These are phyloP conservation scores for Candida dubliniensis DNA, from an alignment of 1,139 yeast genomes.

Conservation along the genomic window DNA sequence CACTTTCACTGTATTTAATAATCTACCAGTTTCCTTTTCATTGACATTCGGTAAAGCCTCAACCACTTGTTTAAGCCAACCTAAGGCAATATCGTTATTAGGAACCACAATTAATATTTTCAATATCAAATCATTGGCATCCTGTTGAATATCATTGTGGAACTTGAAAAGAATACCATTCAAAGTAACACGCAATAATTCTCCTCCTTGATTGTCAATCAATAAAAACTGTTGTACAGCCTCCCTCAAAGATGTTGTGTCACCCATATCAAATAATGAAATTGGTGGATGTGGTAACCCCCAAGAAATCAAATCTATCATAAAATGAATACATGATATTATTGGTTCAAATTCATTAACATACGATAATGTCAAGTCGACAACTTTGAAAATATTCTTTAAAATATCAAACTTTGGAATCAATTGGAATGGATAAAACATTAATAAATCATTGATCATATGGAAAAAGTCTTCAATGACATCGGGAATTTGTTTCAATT, in stretches of 20 bases:
- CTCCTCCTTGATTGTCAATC: conserved; percentile 56
- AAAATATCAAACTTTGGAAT: conserved; percentile 58
- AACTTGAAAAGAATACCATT: conserved; percentile 71
- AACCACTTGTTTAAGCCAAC: conserved; percentile 63
- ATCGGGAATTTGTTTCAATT: conserved; percentile 57
- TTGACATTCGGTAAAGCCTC: conserved; percentile 63
- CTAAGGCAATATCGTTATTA: conserved; percentile 39
- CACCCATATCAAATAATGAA: conserved; percentile 56
- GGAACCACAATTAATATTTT: conserved; percentile 61
- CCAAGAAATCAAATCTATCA: conserved; percentile 81
- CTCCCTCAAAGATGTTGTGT: conserved; percentile 44
- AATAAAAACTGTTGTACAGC: conserved; percentile 44
- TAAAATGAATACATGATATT: conserved; percentile 66
- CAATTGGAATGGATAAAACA: conserved; percentile 73
- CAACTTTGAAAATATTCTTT: conserved; percentile 58
- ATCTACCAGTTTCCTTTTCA: conserved; percentile 61
- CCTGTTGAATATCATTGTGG: conserved; percentile 68
- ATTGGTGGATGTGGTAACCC: conserved; percentile 81
- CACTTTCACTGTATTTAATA: conserved; percentile 53
- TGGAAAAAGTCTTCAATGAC: conserved; percentile 86
- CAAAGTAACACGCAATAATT: conserved; percentile 54
- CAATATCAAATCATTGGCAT: conserved; percentile 73
- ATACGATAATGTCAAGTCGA: conserved; percentile 52
- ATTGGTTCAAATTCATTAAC: conserved; percentile 74
- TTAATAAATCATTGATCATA: conserved; percentile 75